Conservation (phyloP, 2,329 filamentous ascomycete species). For the Aureobasidium musti region DNA sequence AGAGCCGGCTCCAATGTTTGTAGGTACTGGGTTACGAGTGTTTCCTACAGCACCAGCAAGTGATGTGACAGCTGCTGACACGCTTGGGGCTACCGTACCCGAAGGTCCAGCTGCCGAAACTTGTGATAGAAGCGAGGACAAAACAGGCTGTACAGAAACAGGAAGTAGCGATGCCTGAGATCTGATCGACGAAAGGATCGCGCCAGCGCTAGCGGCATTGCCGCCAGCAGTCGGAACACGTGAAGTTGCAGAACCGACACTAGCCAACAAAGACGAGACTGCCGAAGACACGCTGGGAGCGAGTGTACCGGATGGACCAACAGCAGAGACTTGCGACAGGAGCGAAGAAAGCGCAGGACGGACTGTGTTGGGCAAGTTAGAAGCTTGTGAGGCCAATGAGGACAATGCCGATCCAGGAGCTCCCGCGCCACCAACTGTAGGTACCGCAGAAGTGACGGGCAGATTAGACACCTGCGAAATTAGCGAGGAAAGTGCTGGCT, state of each 20-base stretch:
- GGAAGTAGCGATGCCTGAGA: constrained; percentile 8
- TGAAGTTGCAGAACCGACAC: not conserved
- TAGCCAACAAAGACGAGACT: not conserved
- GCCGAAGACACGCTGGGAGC: not conserved
- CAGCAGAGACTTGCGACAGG: not conserved
- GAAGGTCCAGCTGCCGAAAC: constrained; percentile 6
- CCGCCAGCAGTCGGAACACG: not conserved
- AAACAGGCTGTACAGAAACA: not conserved
- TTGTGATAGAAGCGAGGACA: not conserved
- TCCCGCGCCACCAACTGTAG: not conserved
- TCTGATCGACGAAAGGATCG: constrained; percentile 5
- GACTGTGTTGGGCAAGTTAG: not conserved
- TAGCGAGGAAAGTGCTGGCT: not conserved
- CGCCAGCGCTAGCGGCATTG: constrained; percentile 7
- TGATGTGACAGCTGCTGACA: not conserved
- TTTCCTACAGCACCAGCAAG: not conserved
- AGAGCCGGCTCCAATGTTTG: not conserved
- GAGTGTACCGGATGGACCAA: not conserved
- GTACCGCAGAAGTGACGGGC: not conserved
- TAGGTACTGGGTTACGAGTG: not conserved
- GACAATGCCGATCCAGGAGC: not conserved
- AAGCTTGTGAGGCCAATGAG: not conserved
- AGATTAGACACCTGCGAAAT: not conserved
- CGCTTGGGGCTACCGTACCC: not conserved
- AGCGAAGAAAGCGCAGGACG: not conserved